Evolutionary conservation across 371 early-diverging fungal species (phyloP), one percentile per base, ranked within the genome.

Genomic region (Rhizopus delemar): DNA sequence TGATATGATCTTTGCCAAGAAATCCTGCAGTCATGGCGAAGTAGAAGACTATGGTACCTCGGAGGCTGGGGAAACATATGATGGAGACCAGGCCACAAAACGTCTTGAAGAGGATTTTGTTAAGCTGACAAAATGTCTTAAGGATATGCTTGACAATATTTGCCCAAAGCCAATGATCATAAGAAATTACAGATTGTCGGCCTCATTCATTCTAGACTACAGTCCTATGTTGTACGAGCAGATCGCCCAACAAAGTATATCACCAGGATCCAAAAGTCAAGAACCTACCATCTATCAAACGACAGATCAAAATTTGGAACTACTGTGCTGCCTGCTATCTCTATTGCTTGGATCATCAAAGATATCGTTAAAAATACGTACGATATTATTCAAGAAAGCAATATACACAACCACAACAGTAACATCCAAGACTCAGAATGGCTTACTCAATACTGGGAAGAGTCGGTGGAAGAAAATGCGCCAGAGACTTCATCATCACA

Each of bases 381-480:
- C 34, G 45, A 51, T 59, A 51, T 43, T 59, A 52, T 59, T 59
- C 45, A 52, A 59, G 52, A 59, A 52, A 52, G 52, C 31, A 43
- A 59, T 61, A 51, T 22, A 43, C 51, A 61, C 62, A 43, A 51
- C 56, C 54, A 56, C 62, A 56, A 55, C 43, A 61, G 61, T 49
- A 54, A 51, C 51, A 61, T 53, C 41, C 49, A 53, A 59, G 46
- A 53, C 28, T 53, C 60, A 39, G 60, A 53, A 60, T 60, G 60
- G 60, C 53, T 60, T 53, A 58, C 51, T 43, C 58, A 60, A 53
- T 59, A 59, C 34, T 59, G 53, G 46, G 59, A 59, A 53, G 53
- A 52, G 46, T 60, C 53, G 53, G 53, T 53, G 53, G 31, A 60
- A 53, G 60, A 60, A 60, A 48, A 53, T 53, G 48, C 29, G 46